Base-by-base conservation (phyloP, 305 asterid genomes). In the Fraxinus sp. region DNA sequence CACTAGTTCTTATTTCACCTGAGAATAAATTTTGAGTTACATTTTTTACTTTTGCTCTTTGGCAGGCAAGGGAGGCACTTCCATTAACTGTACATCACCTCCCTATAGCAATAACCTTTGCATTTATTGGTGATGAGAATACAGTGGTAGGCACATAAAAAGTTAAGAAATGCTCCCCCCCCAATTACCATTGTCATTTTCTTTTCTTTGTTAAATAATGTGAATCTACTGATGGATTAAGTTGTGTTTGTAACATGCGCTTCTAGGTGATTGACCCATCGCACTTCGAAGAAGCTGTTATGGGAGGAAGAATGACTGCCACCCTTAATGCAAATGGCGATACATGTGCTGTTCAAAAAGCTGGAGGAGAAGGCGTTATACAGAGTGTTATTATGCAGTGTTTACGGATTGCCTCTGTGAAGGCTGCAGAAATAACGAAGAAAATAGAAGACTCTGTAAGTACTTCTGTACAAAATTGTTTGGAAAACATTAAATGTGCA, bases 51-150 rank as follows among this genome's bases (percentile, higher is more conserved):
- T 77, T 81, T 81, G 77, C 76, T 41, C 74, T 81, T 78, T 94
- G 92, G 81, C 97, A 94, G 98, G 97, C 90, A 85, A 89, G 87
- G 87, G 98, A 95, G 81, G 97, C 99, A 28, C 92, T 94, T 82
- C 97, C 98, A 41, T 86, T 95, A 93, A 93, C 89, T 83, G 87
- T 94, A 62, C 99, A 95, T 86, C 99, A 95, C 85, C 96, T 95
- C 76, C 99, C 99, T 79, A 79, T 95, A 81, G 98, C 98, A 76
- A 87, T 95, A 74, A 92, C 98, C 79, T 94, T 94, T 84, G 97
- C 92, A 71, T 92, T 95, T 86, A 87, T 94, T 36, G 96, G 98
- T 59, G 82, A 84, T 0, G 98, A 93, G 88, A 83, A 85, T 84
- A 89, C 86, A 79, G 88, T 90, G 95, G 98, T 93, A 85, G 82